These are phyloP conservation scores for Ormosia semicastrata DNA, from an alignment of 306 rosid genomes.

Conservation along the genomic window DNA sequence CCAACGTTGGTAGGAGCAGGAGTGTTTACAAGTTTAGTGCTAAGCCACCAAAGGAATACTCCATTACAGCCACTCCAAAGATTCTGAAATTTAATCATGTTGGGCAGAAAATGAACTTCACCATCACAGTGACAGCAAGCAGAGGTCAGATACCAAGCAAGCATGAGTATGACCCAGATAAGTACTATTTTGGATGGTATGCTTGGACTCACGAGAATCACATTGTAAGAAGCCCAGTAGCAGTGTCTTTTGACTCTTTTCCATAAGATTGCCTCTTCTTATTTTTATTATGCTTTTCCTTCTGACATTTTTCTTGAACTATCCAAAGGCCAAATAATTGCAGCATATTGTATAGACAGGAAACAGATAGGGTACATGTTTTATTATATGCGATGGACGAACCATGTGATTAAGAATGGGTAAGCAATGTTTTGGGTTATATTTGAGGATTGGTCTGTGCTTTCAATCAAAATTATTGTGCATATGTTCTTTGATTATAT, in stretches of 20 bases:
- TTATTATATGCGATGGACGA: background rate
- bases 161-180: slow-evolving; percentile 14
- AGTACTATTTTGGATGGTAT: slow-evolving; percentile 75
- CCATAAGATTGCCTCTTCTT: background rate
- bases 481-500: background rate
- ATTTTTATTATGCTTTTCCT: background rate
- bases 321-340: slow-evolving; percentile 13
- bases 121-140: slow-evolving; percentile 49
- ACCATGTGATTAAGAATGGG: background rate
- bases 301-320: background rate
- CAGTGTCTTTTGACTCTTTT: slow-evolving; percentile 48
- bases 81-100: slow-evolving; percentile 50
- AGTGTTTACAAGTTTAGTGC: slow-evolving; percentile 62
- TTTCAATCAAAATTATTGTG: background rate
- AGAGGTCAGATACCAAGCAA: slow-evolving; percentile 8
- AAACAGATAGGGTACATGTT: background rate
- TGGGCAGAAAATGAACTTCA: slow-evolving; percentile 63
- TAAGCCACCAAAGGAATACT: slow-evolving; percentile 50
- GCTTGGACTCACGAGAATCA: slow-evolving; percentile 51
- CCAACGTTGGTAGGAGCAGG: slow-evolving; percentile 61
- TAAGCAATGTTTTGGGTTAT: background rate
- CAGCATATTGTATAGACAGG: slow-evolving; percentile 1
- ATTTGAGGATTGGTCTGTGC: background rate
- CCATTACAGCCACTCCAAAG: slow-evolving; percentile 58
- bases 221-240: slow-evolving; percentile 71